Base-by-base conservation (phyloP, 306 rosid genomes). In the Cicer pinnatifidum region DNA sequence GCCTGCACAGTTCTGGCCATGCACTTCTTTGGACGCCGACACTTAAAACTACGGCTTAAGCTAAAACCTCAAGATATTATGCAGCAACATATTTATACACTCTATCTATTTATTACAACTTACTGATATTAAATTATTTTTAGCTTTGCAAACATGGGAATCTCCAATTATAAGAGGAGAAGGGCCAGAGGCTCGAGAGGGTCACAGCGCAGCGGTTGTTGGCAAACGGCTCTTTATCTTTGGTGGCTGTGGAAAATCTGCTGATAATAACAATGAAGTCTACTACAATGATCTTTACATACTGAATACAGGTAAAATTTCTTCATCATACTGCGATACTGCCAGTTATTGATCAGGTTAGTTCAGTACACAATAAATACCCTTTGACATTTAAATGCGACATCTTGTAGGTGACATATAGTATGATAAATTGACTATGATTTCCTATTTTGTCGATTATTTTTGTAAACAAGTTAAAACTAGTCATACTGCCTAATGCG, bases 181-280 rank as follows among this genome's bases (percentile, higher is more conserved):
- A 20, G 97, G 97, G 45, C 99, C 99, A 13, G 90, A 87, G 79
- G 96, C 97, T 58, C 93, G 97, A 1, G 99, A 95, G 81, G 99
- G 99, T 85, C 99, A 95, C 80, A 85, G 90, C 11, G 91, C 97
- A 50, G 92, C 99, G 12, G 89, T 87, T 40, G 90, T 95, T 81
- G 99, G 97, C 63, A 87, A 80, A 82, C 86, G 99, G 23, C 78
- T 95, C 11, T 90, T 81, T 76, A 78, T 95, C 45, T 95, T 95
- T 91, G 99, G 99, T 28, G 99, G 99, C 45, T 90, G 96, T 83
- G 99, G 99, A 72, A 95, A 95, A 80, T 86, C 96, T 46, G 65
- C 78, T n/a, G 89, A 81, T 77, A 79, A 73, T 67, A 77, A 82
- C 75, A 86, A 83, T 38, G 97, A 91, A 74, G 86, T 86, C 54